Percentiles rank a stretch among this genome's conserved stretches.
Conservation (phyloP, 2,329 filamentous ascomycete genomes). For the Pestalotiopsis sp. region DNA sequence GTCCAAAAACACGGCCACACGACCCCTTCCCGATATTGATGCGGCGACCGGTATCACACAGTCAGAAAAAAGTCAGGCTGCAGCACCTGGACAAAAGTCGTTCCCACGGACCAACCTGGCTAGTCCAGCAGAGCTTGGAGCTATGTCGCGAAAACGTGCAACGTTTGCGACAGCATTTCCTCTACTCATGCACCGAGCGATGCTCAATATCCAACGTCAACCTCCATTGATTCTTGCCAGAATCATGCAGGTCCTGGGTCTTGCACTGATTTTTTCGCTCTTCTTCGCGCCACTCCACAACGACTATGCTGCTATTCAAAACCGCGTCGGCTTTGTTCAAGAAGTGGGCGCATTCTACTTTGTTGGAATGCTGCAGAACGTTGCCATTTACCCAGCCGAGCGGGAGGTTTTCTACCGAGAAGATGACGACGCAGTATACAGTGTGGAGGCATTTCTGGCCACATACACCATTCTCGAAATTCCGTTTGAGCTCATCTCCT, state of each 20-base stretch:
- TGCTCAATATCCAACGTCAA: slow-evolving; percentile 70
- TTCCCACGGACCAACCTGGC: slow-evolving; percentile 52
- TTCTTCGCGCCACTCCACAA: slow-evolving; percentile 74
- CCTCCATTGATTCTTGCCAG: slow-evolving; percentile 66
- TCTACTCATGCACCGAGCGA: slow-evolving; percentile 66
- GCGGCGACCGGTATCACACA: not conserved
- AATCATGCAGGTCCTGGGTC: slow-evolving; percentile 67
- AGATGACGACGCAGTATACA: slow-evolving; percentile 73
- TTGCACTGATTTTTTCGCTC: slow-evolving; percentile 64
- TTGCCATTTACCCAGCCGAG: slow-evolving; percentile 73
- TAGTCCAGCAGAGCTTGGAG: slow-evolving; percentile 73
- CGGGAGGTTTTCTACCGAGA: slow-evolving; percentile 79
- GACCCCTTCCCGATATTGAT: not conserved
- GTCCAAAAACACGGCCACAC: slow-evolving; percentile 9
- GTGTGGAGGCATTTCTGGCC: slow-evolving; percentile 70
- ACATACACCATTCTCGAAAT: slow-evolving; percentile 72
- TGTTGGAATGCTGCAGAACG: slow-evolving; percentile 79
- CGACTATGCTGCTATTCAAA: slow-evolving; percentile 72
- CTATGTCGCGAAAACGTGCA: slow-evolving; percentile 64
- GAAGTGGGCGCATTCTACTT: slow-evolving; percentile 74
- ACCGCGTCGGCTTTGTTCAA: slow-evolving; percentile 73
- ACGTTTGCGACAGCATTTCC: slow-evolving; percentile 66
- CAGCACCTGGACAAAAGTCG: slow-evolving; percentile 38
- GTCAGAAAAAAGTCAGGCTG: slow-evolving; percentile 18
- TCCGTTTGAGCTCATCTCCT: slow-evolving; percentile 70